A percentile compares a stretch with the other conserved stretches of the same genome.
Conservation (phyloP, 2,329 filamentous ascomycete genomes). For the Colletotrichum tropicicola region DNA sequence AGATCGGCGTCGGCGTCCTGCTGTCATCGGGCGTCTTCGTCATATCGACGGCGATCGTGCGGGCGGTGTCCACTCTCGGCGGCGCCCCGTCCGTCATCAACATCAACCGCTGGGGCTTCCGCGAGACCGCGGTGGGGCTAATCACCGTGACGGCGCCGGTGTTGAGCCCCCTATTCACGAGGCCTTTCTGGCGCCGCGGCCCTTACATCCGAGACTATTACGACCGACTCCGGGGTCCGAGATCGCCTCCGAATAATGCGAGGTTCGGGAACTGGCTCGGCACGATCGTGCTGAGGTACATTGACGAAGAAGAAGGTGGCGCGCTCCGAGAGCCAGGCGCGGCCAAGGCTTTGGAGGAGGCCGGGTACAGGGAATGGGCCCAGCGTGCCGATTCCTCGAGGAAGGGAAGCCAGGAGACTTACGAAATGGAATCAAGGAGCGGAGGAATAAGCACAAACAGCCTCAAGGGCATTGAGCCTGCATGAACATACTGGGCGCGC, state of each 20-base stretch:
- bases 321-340: not conserved
- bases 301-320: conserved; percentile 6
- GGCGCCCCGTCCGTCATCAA: conserved; percentile 36
- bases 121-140: conserved; percentile 35
- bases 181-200: conserved; percentile 30
- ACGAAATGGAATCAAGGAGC: conserved; percentile 3
- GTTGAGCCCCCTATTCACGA: conserved; percentile 27
- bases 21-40: conserved; percentile 38
- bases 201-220: conserved; percentile 24
- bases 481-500: not conserved
- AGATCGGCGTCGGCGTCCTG: conserved; percentile 34
- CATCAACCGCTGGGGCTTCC: conserved; percentile 33
- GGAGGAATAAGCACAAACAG: conserved; percentile 9
- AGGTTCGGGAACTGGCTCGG: conserved; percentile 17
- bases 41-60: conserved; percentile 36
- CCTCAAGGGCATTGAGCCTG: not conserved
- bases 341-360: not conserved
- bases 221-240: not conserved
- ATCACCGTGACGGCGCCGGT: conserved; percentile 32
- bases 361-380: not conserved
- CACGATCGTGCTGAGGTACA: conserved; percentile 14
- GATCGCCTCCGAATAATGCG: not conserved
- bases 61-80: conserved; percentile 33
- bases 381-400: not conserved
- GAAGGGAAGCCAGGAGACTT: not conserved